Evolutionary conservation across 768 basidiomycete species (phyloP).

Genomic region (Mycena haematopus): DNA sequence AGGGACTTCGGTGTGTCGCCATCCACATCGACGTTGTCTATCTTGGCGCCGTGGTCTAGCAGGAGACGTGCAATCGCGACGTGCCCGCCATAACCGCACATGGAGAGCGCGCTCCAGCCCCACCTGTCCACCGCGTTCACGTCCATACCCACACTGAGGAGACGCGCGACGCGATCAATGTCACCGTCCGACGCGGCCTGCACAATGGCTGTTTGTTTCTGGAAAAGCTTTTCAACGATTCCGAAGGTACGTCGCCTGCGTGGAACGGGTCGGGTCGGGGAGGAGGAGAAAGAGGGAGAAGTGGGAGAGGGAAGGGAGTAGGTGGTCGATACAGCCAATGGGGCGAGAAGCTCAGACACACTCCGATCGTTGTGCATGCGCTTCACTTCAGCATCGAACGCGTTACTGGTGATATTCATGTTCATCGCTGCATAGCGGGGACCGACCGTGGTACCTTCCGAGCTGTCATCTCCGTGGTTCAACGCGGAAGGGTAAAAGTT

Average conservation of each 20-base stretch:
- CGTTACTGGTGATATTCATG: constrained; percentile 11
- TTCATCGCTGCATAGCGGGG: constrained; percentile 2
- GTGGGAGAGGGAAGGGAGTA: constrained; percentile 12
- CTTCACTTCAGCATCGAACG: constrained; percentile 23
- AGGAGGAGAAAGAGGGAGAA: constrained; percentile 4
- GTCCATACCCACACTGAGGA: constrained; percentile 29
- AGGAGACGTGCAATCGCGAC: constrained; percentile 28
- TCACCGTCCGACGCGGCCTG: constrained; percentile 31
- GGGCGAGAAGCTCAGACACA: constrained; percentile 19
- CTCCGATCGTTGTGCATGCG: constrained; percentile 9
- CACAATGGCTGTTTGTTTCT: constrained; percentile 30
- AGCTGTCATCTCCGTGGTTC: not conserved
- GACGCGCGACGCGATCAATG: constrained; percentile 22
- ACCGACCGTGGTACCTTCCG: constrained; percentile 4
- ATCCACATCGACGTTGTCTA: constrained; percentile 31
- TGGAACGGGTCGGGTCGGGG: not conserved
- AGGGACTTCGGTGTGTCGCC: constrained; percentile 27
- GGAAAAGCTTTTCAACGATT: constrained; percentile 27
- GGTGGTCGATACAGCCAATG: constrained; percentile 11
- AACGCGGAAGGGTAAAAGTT: not conserved
- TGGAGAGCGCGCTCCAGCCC: constrained; percentile 31
- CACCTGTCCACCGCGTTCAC: constrained; percentile 22
- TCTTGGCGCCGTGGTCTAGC: constrained; percentile 26
- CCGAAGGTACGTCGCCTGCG: constrained; percentile 21
- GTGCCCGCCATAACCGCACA: constrained; percentile 31